Evolutionary conservation across 1,284 basidiomycete genomes (phyloP).

Genomic region (Abortiporus biennis): DNA sequence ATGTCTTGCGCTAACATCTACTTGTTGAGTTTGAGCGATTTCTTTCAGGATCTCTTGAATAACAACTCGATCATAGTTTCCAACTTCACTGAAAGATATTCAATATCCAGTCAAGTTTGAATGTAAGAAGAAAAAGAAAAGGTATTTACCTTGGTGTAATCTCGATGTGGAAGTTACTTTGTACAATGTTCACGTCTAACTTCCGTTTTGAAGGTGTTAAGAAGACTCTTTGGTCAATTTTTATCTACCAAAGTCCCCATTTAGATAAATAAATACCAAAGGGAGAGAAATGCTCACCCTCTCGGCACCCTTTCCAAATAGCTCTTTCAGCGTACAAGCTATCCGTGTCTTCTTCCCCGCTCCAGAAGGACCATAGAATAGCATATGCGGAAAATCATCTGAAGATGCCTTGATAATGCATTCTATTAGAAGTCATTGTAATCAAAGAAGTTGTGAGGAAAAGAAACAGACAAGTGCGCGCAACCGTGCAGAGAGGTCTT

Average conservation of each 20-base stretch:
- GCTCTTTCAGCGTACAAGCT: conserved; percentile 79
- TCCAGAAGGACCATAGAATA: conserved; percentile 97
- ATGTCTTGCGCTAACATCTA: conserved; percentile 93
- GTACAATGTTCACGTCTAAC: conserved; percentile 94
- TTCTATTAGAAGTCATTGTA: not conserved
- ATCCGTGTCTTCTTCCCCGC: conserved; percentile 99
- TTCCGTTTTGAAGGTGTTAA: conserved; percentile 93
- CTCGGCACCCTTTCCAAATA: conserved; percentile 91
- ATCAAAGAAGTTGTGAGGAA: not conserved
- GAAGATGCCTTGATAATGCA: conserved; percentile 58
- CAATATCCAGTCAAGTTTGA: conserved; percentile 1
- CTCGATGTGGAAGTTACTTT: conserved; percentile 97
- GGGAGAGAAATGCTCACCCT: conserved; percentile 50
- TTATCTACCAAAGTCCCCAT: conserved; percentile 54
- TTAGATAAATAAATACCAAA: not conserved
- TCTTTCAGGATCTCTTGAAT: conserved; percentile 98
- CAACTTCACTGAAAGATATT: conserved; percentile 73
- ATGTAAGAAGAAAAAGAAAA: not conserved
- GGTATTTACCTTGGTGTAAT: conserved; percentile 84
- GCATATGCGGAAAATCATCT: conserved; percentile 95
- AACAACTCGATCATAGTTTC: conserved; percentile 92
- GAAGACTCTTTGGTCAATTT: conserved; percentile 98
- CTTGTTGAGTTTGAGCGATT: conserved; percentile 98
- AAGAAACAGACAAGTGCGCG: conserved; percentile 61
- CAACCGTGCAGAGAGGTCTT: conserved; percentile 74